Evolutionary conservation across 768 basidiomycete genomes (phyloP), one percentile per base, ranked within the genome.

Genomic region (Mycena leptocephala): DNA sequence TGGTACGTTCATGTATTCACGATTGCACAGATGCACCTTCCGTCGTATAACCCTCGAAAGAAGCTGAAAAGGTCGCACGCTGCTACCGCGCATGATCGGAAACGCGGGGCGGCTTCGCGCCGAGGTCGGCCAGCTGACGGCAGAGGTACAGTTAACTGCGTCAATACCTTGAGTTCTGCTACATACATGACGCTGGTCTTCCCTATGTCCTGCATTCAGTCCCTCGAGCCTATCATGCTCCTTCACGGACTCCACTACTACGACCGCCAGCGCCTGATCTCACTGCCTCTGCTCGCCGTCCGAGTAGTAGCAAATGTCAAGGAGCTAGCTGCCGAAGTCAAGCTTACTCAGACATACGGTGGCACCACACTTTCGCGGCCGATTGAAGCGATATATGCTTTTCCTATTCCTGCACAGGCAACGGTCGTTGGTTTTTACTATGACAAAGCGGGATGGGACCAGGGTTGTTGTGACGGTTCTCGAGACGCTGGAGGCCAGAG

Each of bases 321-420:
- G 32, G 76, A 78, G 39, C 72, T 78, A 10, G 72, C 70, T 16
- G 76, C 79, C 3, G 72, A 74, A 32, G 79, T 80, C 37, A 76
- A 76, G 41, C 70, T 80, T 48, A 63, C 63, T 0, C 79, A 80
- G 65, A 74, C 66, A 8, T 80, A 70, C 51, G 61, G 37, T 2
- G 77, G 77, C 55, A 72, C 72, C 72, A 10, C 30, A 28, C 11
- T 35, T 74, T 24, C 61, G 70, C 13, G n/a, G n/a, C n/a, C n/a
- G n/a, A 75, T 78, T 30, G 72, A 80, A 53, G 79, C 75, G 2
- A 39, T 33, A 8, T 80, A 78, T 35, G 43, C 55, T 0, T 80
- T 80, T 35, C 75, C 75, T 1, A 71, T 80, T 5, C 79, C 76
- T 30, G 68, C 79, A 5, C 72, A 76, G 1, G 76, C 72, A 2